Conservation (phyloP, 805 yeast species). For the Ascoidea tarda region DNA sequence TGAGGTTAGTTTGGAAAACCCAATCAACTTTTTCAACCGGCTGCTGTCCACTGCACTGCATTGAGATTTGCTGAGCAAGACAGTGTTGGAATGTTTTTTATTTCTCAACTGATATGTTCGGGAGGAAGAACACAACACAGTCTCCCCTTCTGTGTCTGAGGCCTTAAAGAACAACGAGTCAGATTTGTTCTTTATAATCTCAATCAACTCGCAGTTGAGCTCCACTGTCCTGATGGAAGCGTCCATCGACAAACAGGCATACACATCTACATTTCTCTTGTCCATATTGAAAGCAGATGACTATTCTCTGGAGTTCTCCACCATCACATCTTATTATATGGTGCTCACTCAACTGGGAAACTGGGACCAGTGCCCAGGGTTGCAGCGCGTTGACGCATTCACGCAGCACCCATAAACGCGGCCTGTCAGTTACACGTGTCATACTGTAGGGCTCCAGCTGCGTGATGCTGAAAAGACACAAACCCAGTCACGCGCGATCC, state of each 20-base stretch:
- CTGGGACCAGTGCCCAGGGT: no score
- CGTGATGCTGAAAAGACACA: no score
- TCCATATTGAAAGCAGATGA: no score
- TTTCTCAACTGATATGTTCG: conserved; percentile 57
- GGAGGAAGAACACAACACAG: conserved; percentile 46
- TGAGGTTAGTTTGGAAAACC: conserved; percentile 19
- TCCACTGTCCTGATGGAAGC: conserved; percentile 6
- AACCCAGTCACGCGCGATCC: no score
- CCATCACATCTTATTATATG: no score
- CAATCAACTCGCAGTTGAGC: conserved; percentile 4
- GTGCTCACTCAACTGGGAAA: no score
- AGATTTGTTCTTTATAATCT: conserved; percentile 1
- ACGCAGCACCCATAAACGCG: no score
- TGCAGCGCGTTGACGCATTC: no score
- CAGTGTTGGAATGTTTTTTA: conserved; percentile 79
- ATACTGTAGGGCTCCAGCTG: no score
- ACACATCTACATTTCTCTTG: conserved; percentile 4
- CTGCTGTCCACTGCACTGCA: no score
- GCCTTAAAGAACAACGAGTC: conserved; percentile 20
- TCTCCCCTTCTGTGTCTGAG: conserved; percentile 19
- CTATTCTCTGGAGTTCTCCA: no score
- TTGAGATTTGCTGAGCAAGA: conserved; percentile 31
- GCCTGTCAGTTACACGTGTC: no score
- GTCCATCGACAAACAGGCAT: conserved; percentile 2
- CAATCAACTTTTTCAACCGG: conserved; percentile 15